phyloP scores from a whole-genome alignment of 2,329 filamentous ascomycete genomes.

The Karstenula rhodostoma region DNA sequence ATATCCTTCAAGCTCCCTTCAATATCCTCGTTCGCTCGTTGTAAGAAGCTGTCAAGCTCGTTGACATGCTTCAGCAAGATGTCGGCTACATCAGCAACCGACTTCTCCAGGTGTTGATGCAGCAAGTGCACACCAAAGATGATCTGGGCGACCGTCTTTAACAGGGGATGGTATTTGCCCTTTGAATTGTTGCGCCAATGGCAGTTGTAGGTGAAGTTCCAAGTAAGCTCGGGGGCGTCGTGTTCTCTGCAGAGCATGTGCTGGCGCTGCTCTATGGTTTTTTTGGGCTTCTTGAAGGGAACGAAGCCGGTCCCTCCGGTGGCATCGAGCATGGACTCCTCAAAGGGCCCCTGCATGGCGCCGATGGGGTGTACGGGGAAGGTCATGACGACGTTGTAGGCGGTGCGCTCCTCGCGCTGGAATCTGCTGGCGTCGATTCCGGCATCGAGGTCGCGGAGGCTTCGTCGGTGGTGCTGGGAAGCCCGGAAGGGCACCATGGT shows the following conservation, averaged over 20 bases:
- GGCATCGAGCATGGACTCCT: constrained; percentile 81
- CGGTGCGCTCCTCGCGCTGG: constrained; percentile 43
- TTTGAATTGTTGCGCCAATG: constrained; percentile 78
- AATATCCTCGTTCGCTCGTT: constrained; percentile 85
- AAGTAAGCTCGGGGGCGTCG: constrained; percentile 72
- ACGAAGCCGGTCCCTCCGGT: constrained; percentile 49
- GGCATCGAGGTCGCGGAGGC: constrained; percentile 15
- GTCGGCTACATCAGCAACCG: constrained; percentile 83
- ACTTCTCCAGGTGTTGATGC: constrained; percentile 85
- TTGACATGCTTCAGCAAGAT: constrained; percentile 94
- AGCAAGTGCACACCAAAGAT: constrained; percentile 92
- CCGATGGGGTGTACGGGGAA: constrained; percentile 74
- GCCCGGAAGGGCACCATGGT: constrained; percentile 30
- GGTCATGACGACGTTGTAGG: constrained; percentile 39
- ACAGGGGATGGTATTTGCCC: constrained; percentile 84
- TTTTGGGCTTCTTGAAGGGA: constrained; percentile 53
- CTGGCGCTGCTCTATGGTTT: constrained; percentile 44
- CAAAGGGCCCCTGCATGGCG: constrained; percentile 81
- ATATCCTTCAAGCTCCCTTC: constrained; percentile 81
- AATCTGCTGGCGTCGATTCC: constrained; percentile 20
- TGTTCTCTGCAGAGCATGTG: constrained; percentile 63
- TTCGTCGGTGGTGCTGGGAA: constrained; percentile 23
- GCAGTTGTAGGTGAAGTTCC: constrained; percentile 75
- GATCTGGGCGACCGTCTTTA: constrained; percentile 91
- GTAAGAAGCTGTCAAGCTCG: constrained; percentile 90